Base-by-base conservation (phyloP, 768 basidiomycete genomes). In the Tulasnella sp. region DNA sequence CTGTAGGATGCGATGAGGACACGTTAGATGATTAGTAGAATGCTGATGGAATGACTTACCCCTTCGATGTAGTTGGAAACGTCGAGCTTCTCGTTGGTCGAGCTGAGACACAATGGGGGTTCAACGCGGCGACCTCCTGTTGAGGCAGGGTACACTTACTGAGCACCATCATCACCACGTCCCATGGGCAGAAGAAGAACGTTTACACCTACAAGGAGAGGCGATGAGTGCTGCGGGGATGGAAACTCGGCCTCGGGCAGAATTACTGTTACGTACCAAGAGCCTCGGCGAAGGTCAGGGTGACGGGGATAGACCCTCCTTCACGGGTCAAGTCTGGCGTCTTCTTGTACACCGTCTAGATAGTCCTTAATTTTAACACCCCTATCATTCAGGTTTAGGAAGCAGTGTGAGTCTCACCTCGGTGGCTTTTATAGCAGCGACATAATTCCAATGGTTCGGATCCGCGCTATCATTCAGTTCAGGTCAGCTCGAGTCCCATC, bases 21-120 rank as follows among this genome's bases (percentile, higher is more conserved):
- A 64, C 58, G 39, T 38, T 25, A 71, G 73, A 58, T 12, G 22
- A 22, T n/a, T 34, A 29, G 52, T 31, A 49, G 19, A 38, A 25
- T 15, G 6, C 22, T 68, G 15, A 72, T n/a, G 74, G 37, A 19
- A 74, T 67, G 22, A 81, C 89, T 82, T 83, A 91, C 93, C 81
- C 91, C 92, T 83, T 93, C 85, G 77, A 97, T 91, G 83, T 91
- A 97, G 85, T 99, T 99, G 69, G 89, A 89, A 72, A 85, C 85
- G 83, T 99, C 96, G 72, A 99, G 85, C 83, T 99, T 99, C 87
- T 98, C 97, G 82, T 97, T 96, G 14, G 93, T 95, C 72, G 93
- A 94, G 83, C 93, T 93, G 78, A 2, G 75, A 54, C 31, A 22
- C 8, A 1, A 29, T 68, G 52, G 29, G 38, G 19, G 39, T 34